phyloP scores from a whole-genome alignment of 2,329 filamentous ascomycete species.

The Arthroderma sp. region DNA sequence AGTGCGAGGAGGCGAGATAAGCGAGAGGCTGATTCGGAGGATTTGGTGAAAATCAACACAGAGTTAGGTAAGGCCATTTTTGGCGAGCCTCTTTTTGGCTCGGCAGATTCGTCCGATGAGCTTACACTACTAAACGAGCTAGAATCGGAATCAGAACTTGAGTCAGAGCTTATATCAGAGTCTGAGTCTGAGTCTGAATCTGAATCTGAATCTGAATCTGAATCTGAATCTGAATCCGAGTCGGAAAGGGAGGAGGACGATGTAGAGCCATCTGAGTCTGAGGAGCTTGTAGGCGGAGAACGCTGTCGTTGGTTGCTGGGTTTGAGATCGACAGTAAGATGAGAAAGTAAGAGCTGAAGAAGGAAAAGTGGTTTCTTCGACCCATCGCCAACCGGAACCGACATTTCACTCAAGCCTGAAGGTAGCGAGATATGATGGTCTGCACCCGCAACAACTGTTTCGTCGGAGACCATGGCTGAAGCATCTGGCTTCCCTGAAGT shows the following conservation, averaged over 20 bases:
- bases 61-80: conserved; percentile 23
- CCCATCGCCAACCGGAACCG: conserved; percentile 54
- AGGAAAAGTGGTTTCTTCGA: conserved; percentile 71
- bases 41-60: conserved; percentile 77
- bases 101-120: conserved; percentile 8
- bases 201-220: conserved; percentile 11
- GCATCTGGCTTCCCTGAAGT: conserved; percentile 25
- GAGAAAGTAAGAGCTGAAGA: conserved; percentile 53
- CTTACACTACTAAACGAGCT: not conserved
- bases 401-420: conserved; percentile 47
- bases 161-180: conserved; percentile 7
- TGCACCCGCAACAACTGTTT: conserved; percentile 9
- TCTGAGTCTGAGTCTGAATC: conserved; percentile 19
- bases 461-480: conserved; percentile 4
- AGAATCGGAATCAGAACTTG: not conserved
- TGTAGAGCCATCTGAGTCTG: conserved; percentile 22
- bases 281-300: conserved; percentile 2
- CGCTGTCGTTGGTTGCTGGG: not conserved
- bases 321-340: conserved; percentile 16
- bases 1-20: conserved; percentile 66
- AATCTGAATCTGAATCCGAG: conserved; percentile 14
- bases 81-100: conserved; percentile 9
- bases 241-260: conserved; percentile 14
- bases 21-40: conserved; percentile 75
- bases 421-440: conserved; percentile 37